A percentile compares a stretch with the other conserved stretches of the same genome.
Conservation (phyloP, 352 stramenopile species). For the Globisporangium radiosum region DNA sequence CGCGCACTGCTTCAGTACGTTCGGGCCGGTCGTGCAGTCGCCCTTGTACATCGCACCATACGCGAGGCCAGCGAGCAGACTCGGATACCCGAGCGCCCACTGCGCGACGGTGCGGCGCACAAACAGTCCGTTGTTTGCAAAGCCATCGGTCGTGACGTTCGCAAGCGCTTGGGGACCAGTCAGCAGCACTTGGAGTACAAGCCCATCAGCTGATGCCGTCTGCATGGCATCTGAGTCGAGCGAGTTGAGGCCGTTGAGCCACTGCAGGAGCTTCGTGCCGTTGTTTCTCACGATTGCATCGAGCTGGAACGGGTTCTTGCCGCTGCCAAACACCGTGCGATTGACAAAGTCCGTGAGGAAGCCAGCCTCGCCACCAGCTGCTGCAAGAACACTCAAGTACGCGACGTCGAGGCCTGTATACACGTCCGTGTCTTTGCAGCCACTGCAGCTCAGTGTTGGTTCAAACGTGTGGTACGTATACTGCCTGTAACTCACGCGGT, state of each 20-base stretch:
- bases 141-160: conserved; percentile 45
- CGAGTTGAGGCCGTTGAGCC: conserved; percentile 76
- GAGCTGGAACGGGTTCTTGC: conserved; percentile 16
- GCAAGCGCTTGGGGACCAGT: conserved; percentile 22
- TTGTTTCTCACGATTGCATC: conserved; percentile 25
- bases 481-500: conserved; percentile 58
- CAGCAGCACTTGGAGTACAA: conserved; percentile 4
- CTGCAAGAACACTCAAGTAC: conserved; percentile 65
- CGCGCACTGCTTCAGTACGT: conserved; percentile 37
- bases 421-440: conserved; percentile 49
- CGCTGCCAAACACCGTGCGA: conserved; percentile 32
- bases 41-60: conserved; percentile 50
- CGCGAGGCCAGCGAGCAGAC: conserved; percentile 49
- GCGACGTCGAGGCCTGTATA: conserved; percentile 51
- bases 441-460: conserved; percentile 34
- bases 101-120: conserved; percentile 44
- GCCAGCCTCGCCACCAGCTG: conserved; percentile 50
- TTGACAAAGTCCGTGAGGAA: conserved; percentile 39
- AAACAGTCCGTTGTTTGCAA: conserved; percentile 75
- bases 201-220: not conserved
- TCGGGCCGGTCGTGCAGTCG: conserved; percentile 26
- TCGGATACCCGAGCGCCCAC: conserved; percentile 70
- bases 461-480: conserved; percentile 75
- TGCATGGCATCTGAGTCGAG: conserved; percentile 61
- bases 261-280: conserved; percentile 60